Evolutionary conservation across 2,329 filamentous ascomycete species (phyloP).

Genomic region (Diaporthe sp.): DNA sequence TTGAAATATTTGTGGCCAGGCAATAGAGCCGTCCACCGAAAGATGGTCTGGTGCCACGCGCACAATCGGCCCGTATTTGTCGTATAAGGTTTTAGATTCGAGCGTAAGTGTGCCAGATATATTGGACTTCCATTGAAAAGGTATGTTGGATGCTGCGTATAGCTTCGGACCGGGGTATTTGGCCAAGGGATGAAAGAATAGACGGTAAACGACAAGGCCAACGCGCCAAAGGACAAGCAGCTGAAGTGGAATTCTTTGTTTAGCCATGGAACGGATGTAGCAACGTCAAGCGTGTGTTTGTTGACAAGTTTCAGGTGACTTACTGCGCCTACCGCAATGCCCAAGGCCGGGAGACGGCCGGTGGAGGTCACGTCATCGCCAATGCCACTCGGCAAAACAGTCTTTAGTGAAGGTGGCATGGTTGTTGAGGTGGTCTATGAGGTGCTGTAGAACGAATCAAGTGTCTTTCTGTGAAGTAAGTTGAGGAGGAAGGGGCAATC

Average conservation of each 20-base stretch:
- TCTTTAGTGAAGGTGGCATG: constrained; percentile 15
- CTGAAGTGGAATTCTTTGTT: not conserved
- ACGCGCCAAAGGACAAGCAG: constrained; percentile 16
- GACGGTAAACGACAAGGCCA: constrained; percentile 26
- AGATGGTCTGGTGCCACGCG: constrained; percentile 27
- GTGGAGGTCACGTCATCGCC: not conserved
- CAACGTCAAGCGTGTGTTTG: not conserved
- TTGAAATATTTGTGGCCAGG: constrained; percentile 33
- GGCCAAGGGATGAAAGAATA: constrained; percentile 34
- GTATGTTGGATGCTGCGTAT: constrained; percentile 24
- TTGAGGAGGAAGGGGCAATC: not conserved
- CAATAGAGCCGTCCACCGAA: constrained; percentile 31
- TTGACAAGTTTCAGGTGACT: not conserved
- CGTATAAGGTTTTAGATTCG: not conserved
- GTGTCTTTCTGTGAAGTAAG: not conserved
- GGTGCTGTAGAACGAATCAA: not conserved
- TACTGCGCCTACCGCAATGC: not conserved
- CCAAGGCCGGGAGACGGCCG: not conserved
- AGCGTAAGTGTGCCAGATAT: constrained; percentile 1
- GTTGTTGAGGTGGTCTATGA: not conserved
- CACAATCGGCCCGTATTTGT: constrained; percentile 37
- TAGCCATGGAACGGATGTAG: not conserved
- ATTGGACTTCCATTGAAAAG: constrained; percentile 12
- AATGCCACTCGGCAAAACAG: not conserved
- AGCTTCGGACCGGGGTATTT: constrained; percentile 34